A percentile compares a stretch with the other conserved stretches of the same genome.
phyloP scores from a whole-genome alignment of 2,329 filamentous ascomycete species.

The Neurospora sp. region DNA sequence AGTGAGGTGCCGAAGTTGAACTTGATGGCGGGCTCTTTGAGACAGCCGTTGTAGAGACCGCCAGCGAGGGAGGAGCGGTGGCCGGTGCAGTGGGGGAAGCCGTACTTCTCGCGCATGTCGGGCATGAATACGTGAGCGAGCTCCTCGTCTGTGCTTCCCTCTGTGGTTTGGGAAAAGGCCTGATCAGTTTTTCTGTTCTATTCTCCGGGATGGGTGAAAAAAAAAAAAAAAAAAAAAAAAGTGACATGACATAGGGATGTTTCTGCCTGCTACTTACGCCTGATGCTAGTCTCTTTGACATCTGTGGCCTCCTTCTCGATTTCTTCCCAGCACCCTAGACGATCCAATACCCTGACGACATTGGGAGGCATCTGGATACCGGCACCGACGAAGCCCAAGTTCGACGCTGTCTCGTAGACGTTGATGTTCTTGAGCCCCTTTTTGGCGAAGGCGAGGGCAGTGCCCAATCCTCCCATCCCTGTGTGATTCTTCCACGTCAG shows the following conservation, averaged over 20 bases:
- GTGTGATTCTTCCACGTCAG: not conserved
- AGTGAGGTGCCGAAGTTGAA: slow-evolving; percentile 58
- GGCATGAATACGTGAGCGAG: slow-evolving; percentile 60
- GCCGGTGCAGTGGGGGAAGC: slow-evolving; percentile 70
- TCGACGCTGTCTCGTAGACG: slow-evolving; percentile 63
- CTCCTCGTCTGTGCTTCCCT: slow-evolving; percentile 59
- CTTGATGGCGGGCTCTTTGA: slow-evolving; percentile 47
- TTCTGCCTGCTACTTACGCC: slow-evolving; percentile 34
- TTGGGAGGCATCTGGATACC: slow-evolving; percentile 81
- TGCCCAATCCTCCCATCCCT: slow-evolving; percentile 73
- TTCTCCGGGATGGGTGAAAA: not conserved
- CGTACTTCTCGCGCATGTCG: slow-evolving; percentile 58
- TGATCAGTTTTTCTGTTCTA: not conserved
- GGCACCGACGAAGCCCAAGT: slow-evolving; percentile 72
- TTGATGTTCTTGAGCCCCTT: slow-evolving; percentile 65
- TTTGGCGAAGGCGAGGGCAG: slow-evolving; percentile 63
- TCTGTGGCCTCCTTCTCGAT: slow-evolving; percentile 64
- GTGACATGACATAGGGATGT: not conserved
- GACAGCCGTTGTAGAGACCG: slow-evolving; percentile 61
- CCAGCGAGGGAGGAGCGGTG: slow-evolving; percentile 64
- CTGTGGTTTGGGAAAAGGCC: slow-evolving; percentile 20
- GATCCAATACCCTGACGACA: slow-evolving; percentile 65
- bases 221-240: not conserved
- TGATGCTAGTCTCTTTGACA: slow-evolving; percentile 61
- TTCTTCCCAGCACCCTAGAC: slow-evolving; percentile 59